These are phyloP conservation scores for Pythium sp. DNA, from an alignment of 352 stramenopile species.

Conservation along the genomic window DNA sequence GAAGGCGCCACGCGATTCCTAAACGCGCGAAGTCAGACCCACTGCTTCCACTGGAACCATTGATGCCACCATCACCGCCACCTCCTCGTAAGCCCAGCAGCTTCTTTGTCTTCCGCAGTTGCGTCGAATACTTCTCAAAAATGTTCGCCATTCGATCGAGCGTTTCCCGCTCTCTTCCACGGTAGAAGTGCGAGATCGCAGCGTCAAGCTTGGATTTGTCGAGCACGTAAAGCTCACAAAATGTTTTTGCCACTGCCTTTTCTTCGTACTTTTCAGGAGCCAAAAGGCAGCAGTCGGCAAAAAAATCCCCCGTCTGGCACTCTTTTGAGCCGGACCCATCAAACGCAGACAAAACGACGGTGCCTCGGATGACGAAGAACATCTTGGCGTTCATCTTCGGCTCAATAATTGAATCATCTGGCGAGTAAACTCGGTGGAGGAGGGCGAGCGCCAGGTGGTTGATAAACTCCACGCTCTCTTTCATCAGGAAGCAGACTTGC, in stretches of 20 bases:
- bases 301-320: slow-evolving; percentile 64
- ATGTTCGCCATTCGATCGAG: slow-evolving; percentile 37
- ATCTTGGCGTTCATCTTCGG: slow-evolving; percentile 71
- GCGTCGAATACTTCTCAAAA: slow-evolving; percentile 54
- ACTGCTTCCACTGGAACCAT: slow-evolving; percentile 6
- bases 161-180: slow-evolving; percentile 26
- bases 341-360: slow-evolving; percentile 46
- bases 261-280: slow-evolving; percentile 60
- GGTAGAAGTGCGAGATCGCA: slow-evolving; percentile 51
- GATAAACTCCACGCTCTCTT: slow-evolving; percentile 70
- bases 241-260: slow-evolving; percentile 70
- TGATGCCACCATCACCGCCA: slow-evolving; percentile 14
- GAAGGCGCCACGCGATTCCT: slow-evolving; percentile 33
- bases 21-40: slow-evolving; percentile 10
- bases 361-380: slow-evolving; percentile 71
- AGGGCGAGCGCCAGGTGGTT: slow-evolving; percentile 54
- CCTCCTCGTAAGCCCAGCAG: slow-evolving; percentile 46
- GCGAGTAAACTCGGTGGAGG: slow-evolving; percentile 51
- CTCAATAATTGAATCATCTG: slow-evolving; percentile 60
- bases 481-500: slow-evolving; percentile 67
- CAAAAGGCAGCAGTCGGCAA: slow-evolving; percentile 61
- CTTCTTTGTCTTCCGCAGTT: slow-evolving; percentile 77
- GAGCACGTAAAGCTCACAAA: slow-evolving; percentile 80
- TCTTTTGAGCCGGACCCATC: slow-evolving; percentile 48
- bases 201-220: slow-evolving; percentile 62